Evolutionary conservation across 306 rosid species (phyloP), one percentile per base, ranked within the genome.

Genomic region (Rosa chinensis): DNA sequence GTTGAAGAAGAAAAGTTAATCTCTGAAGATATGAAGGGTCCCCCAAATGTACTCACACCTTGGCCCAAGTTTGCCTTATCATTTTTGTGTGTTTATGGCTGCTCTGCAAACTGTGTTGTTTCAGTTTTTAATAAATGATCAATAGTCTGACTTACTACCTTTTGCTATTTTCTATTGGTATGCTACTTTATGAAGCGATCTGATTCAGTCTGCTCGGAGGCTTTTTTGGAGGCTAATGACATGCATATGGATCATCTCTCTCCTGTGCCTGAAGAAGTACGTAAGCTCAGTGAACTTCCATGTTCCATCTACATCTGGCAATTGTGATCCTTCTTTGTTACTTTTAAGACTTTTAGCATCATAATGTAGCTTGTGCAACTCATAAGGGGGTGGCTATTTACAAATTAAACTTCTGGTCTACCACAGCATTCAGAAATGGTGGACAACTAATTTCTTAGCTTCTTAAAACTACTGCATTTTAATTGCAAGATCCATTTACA

Each of bases 181-280:
- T 79, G 67, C 23, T 44, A 64, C 58, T 25, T 44, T 50, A 21
- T 79, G 76, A 72, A 94, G 96, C 79, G 82, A 73, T 73, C 78
- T 61, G 80, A 86, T 83, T 88, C 94, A 75, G 76, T 80, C 89
- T 76, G 81, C 84, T 83, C 85, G 42, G 92, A 89, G 5, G 18
- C 88, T 69, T 82, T 63, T 68, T 58, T 77, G 61, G 87, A 77
- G 40, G 75, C 82, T 35, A 9, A 39, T 37, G 84, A 85, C 32
- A 70, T 79, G 78, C 77, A 77, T 50, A 23, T 53, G 37, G 84
- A 85, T 53, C 72, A 75, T 59, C 70, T 83, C 78, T 48, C 77
- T 66, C 76, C 85, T 82, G 82, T 82, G 70, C 80, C 78, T 23
- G 84, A 73, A 81, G 85, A 80, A 72, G 97, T n/a, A n/a, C n/a